These are phyloP conservation scores for Arabis hirsuta DNA, from an alignment of 345 rosid genomes.

Conservation along the genomic window DNA sequence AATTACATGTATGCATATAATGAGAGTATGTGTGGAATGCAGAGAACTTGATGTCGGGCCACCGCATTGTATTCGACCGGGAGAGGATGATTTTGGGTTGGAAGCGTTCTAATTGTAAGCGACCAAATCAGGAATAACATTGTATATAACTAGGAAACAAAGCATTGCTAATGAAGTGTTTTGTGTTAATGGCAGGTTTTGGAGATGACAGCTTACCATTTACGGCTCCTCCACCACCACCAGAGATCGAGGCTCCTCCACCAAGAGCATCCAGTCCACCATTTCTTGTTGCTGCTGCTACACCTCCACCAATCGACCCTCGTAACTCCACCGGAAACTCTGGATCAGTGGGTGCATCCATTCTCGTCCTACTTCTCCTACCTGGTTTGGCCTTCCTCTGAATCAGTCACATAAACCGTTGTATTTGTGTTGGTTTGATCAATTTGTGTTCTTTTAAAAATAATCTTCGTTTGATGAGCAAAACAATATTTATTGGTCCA, in stretches of 20 bases:
- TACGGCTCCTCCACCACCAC: slow-evolving; percentile 33
- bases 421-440: slow-evolving; percentile 33
- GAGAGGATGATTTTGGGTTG: slow-evolving; percentile 70
- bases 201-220: slow-evolving; percentile 34
- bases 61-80: slow-evolving; percentile 66
- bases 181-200: slow-evolving; percentile 32
- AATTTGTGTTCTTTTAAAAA: neutral
- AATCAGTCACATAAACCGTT: neutral
- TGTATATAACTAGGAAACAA: neutral
- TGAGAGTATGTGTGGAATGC: slow-evolving; percentile 30
- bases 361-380: slow-evolving; percentile 21
- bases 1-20: neutral
- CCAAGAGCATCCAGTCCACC: slow-evolving; percentile 19
- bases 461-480: too few relatives aligned
- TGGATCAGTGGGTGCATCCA: slow-evolving; percentile 22
- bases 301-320: slow-evolving; percentile 12
- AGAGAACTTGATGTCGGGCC: slow-evolving; percentile 78
- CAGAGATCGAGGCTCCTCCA: slow-evolving; percentile 31
- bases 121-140: neutral
- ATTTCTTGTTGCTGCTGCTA: neutral
- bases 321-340: neutral
- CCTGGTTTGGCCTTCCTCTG: slow-evolving; percentile 40
- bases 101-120: slow-evolving; percentile 71
- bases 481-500: too few relatives aligned
- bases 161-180: slow-evolving; percentile 1